phyloP scores from a whole-genome alignment of 2,329 filamentous ascomycete species.

The Tolypocladium sp. region DNA sequence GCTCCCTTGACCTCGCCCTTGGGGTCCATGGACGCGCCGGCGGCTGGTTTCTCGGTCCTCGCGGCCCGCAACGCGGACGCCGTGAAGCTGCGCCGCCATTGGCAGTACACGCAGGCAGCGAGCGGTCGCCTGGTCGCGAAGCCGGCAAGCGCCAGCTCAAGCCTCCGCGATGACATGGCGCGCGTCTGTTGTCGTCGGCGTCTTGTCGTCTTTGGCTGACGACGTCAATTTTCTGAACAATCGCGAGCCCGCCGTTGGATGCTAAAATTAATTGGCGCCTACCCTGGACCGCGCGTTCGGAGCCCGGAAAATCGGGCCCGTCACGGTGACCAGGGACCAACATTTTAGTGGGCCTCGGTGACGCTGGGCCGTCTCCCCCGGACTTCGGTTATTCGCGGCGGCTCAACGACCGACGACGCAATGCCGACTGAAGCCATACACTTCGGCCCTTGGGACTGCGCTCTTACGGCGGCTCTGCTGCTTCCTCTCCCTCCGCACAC shows the following conservation, averaged over 20 bases:
- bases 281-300: background rate
- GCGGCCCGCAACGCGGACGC: constrained; percentile 27
- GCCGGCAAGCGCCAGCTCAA: constrained; percentile 18
- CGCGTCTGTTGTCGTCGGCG: background rate
- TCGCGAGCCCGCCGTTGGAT: background rate
- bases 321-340: background rate
- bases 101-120: constrained; percentile 37
- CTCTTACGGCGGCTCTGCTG: background rate
- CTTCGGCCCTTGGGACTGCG: background rate
- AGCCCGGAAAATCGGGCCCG: background rate
- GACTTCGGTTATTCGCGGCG: constrained; percentile 27
- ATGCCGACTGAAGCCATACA: constrained; percentile 24
- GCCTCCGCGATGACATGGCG: constrained; percentile 21
- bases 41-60: constrained; percentile 22
- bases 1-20: constrained; percentile 30
- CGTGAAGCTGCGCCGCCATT: constrained; percentile 40
- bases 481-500: background rate
- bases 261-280: background rate
- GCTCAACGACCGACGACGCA: constrained; percentile 17
- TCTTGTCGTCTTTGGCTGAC: background rate
- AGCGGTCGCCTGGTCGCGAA: constrained; percentile 17
- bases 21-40: constrained; percentile 26
- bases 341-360: background rate
- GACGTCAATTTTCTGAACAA: background rate
- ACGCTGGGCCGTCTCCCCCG: background rate